phyloP scores from a whole-genome alignment of 208 protist species.

The Trypanosoma platydactyli region DNA sequence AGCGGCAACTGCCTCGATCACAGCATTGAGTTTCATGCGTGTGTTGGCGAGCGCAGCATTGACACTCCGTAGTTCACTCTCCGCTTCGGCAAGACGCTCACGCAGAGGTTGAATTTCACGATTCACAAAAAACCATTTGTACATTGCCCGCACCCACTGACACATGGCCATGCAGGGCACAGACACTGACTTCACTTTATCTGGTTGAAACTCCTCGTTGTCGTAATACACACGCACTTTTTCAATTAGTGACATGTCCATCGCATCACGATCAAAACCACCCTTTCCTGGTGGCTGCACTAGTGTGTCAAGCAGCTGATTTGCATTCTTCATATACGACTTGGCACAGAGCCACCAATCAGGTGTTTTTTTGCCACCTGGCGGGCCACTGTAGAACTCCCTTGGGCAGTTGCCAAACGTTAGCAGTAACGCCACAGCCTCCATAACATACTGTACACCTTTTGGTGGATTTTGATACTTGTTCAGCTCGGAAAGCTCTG shows the following conservation, averaged over 20 bases:
- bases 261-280: slow-evolving; percentile 93
- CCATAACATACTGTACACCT: slow-evolving; percentile 97
- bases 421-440: slow-evolving; percentile 95
- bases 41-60: slow-evolving; percentile 90
- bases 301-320: slow-evolving; percentile 89
- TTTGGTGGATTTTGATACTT: slow-evolving; percentile 95
- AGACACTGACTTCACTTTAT: slow-evolving; percentile 92
- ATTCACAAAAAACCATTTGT: slow-evolving; percentile 97
- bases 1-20: slow-evolving; percentile 92
- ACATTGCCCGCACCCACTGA: slow-evolving; percentile 97
- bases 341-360: slow-evolving; percentile 96
- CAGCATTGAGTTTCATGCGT: slow-evolving; percentile 84
- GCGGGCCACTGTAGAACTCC: slow-evolving; percentile 91
- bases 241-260: slow-evolving; percentile 93
- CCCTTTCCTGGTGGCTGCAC: slow-evolving; percentile 85
- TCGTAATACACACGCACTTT: slow-evolving; percentile 95
- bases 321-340: slow-evolving; percentile 93
- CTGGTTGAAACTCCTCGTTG: slow-evolving; percentile 88
- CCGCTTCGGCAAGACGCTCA: slow-evolving; percentile 75
- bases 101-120: slow-evolving; percentile 94
- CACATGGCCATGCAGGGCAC: slow-evolving; percentile 98
- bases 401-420: slow-evolving; percentile 95
- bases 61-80: slow-evolving; percentile 91
- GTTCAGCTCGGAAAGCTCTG: slow-evolving; percentile 96
- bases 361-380: slow-evolving; percentile 92